Conservation (phyloP, 352 stramenopile species). For the Elongisporangium senticosum region DNA sequence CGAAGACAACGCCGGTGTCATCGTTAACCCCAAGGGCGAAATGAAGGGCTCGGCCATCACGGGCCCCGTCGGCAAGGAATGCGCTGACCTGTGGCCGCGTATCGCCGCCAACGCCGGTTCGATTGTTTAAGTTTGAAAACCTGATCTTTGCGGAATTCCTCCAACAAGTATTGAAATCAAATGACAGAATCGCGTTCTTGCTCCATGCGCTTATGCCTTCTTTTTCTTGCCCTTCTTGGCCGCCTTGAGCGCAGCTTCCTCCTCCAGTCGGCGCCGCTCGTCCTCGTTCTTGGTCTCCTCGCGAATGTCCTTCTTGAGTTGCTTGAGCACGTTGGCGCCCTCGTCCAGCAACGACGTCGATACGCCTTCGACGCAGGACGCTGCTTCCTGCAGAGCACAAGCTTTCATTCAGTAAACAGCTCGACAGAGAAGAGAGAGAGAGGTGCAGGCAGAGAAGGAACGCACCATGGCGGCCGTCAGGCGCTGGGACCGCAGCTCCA, state of each 20-base stretch:
- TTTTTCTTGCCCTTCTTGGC: slow-evolving; percentile 83
- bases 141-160: neutral
- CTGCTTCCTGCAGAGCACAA: slow-evolving; percentile 27
- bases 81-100: slow-evolving; percentile 99
- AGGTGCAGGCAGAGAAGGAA: slow-evolving; percentile 3
- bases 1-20: slow-evolving; percentile 99
- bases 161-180: neutral
- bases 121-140: slow-evolving; percentile 93
- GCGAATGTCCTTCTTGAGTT: slow-evolving; percentile 79
- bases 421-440: neutral
- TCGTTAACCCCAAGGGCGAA: slow-evolving; percentile 99
- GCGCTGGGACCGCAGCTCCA: slow-evolving; percentile 53
- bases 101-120: slow-evolving; percentile 99
- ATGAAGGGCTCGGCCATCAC: slow-evolving; percentile 99
- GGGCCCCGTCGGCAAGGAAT: slow-evolving; percentile 99
- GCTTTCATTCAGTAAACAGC: neutral
- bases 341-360: slow-evolving; percentile 55
- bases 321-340: slow-evolving; percentile 46
- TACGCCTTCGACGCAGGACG: slow-evolving; percentile 39
- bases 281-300: slow-evolving; percentile 75
- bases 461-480: slow-evolving; percentile 45
- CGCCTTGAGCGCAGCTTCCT: slow-evolving; percentile 67
- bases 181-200: slow-evolving; percentile 2
- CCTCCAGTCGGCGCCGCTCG: slow-evolving; percentile 59
- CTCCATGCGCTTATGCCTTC: slow-evolving; percentile 30